Conservation (phyloP, 345 rosid genomes). For the Mercurialis annua region DNA sequence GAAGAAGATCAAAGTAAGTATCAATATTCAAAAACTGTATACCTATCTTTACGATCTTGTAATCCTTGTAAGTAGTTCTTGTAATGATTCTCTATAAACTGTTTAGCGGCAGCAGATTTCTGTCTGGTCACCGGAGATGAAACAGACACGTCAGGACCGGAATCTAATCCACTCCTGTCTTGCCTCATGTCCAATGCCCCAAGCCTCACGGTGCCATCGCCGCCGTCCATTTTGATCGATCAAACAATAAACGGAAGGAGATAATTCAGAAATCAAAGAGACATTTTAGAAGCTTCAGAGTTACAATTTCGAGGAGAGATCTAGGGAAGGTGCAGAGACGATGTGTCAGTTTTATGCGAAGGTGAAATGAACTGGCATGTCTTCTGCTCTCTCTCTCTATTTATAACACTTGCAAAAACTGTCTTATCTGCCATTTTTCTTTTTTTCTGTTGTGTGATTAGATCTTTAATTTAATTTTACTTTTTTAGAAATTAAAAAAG, state of each 20-base stretch:
- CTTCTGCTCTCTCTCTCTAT: not conserved
- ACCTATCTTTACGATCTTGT: slow-evolving; percentile 95
- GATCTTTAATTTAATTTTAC: not conserved
- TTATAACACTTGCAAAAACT: slow-evolving; percentile 14
- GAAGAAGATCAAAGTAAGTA: not conserved
- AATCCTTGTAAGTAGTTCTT: slow-evolving; percentile 89
- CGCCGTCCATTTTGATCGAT: slow-evolving; percentile 62
- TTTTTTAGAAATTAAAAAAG: not conserved
- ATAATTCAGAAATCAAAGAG: not conserved
- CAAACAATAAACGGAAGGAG: not conserved
- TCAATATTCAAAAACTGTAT: no score
- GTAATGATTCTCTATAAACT: slow-evolving; percentile 96
- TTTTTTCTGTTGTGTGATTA: not conserved
- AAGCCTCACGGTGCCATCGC: slow-evolving; percentile 75
- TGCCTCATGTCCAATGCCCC: slow-evolving; percentile 59
- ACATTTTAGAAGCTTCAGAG: slow-evolving; percentile 13
- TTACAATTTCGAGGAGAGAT: slow-evolving; percentile 34
- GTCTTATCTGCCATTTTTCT: slow-evolving; percentile 21
- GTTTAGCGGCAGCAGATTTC: slow-evolving; percentile 97
- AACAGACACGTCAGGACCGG: slow-evolving; percentile 63
- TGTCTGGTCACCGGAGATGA: slow-evolving; percentile 96
- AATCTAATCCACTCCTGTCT: slow-evolving; percentile 53
- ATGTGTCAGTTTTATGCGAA: slow-evolving; percentile 31
- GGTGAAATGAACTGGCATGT: slow-evolving; percentile 36
- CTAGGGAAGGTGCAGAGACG: slow-evolving; percentile 16